Evolutionary conservation across 1,284 basidiomycete genomes (phyloP), one percentile per base, ranked within the genome.

Genomic region (Singerocomus rubriflavus): DNA sequence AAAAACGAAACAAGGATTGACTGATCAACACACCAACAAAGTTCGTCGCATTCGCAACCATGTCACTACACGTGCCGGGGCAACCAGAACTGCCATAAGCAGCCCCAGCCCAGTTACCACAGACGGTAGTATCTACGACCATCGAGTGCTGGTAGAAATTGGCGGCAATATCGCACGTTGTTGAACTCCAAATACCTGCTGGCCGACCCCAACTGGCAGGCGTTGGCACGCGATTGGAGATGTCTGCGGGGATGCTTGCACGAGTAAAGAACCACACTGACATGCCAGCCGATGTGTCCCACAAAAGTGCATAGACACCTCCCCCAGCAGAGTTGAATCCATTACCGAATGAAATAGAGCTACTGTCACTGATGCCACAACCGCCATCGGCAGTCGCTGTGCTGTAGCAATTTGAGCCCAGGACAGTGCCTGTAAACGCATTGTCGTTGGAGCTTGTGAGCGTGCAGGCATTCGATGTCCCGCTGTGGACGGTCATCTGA

Each of bases 231-330:
- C 75, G 68, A 13, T 64, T 64, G 5, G 69, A 71, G 65, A 94
- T 83, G 66, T 95, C 91, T 6, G 56, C 44, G 2, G 93, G 93
- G 46, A 94, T 84, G 7, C 73, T 64, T 29, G 60, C 62, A 35
- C 91, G 79, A 27, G 78, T 58, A 74, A 92, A 93, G 65, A 81
- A 82, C 88, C 90, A 96, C 42, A 93, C 77, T 45, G 74, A 78
- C 66, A 96, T 84, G 6, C 88, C 91, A 6, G 68, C 0, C 5
- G 35, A 63, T 29, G 62, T 61, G 58, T 86, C 79, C 84, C 88
- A 88, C 32, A 82, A 67, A 68, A 88, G 84, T 1, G 81, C 90
- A 58, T 75, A 91, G 17, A 93, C 87, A 14, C 91, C 91, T 10
- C 92, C 92, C 2, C 73, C 73, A 12, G 62, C 67, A 25, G 8